These are phyloP conservation scores for Albugo laibachii DNA, from an alignment of 352 stramenopile genomes.

Conservation along the genomic window DNA sequence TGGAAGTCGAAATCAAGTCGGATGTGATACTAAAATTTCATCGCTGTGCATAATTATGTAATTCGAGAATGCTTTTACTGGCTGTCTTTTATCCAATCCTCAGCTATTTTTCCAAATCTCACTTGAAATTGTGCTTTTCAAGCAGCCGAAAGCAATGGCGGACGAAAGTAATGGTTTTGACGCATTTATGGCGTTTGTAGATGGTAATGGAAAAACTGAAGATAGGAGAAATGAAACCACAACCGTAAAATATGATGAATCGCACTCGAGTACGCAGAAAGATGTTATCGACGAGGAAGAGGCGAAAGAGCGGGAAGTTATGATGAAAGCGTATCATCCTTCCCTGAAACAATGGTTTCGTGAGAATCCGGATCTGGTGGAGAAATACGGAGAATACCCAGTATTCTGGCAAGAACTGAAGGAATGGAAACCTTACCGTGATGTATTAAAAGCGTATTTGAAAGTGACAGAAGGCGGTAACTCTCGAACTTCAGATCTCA, in stretches of 20 bases:
- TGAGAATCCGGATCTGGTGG: constrained; percentile 28
- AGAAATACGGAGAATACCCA: constrained; percentile 82
- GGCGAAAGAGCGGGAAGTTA: constrained; percentile 66
- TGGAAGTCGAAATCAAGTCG: too few species aligned
- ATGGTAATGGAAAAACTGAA: constrained; percentile 3
- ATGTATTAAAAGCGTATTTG: constrained; percentile 83
- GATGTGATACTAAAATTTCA: too few species aligned
- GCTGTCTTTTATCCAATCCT: too few species aligned
- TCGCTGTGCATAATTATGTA: too few species aligned
- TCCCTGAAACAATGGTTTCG: constrained; percentile 80
- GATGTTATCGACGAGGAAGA: constrained; percentile 73
- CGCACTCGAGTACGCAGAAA: not conserved
- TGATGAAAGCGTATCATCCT: constrained; percentile 77
- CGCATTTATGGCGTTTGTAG: constrained; percentile 52
- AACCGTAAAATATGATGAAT: not conserved
- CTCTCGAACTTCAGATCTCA: not conserved
- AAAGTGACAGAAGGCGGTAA: constrained; percentile 32
- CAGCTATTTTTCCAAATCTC: too few species aligned
- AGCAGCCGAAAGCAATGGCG: constrained; percentile 15
- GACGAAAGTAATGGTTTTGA: constrained; percentile 27
- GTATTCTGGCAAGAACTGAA: constrained; percentile 91
- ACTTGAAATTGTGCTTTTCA: too few species aligned
- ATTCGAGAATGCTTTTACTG: too few species aligned
- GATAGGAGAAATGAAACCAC: constrained; percentile 1
- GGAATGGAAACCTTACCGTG: constrained; percentile 83